A percentile compares a stretch with the other conserved stretches of the same genome.
Evolutionary conservation across 805 yeast genomes (phyloP).

Genomic region (Saturnispora diversa): DNA sequence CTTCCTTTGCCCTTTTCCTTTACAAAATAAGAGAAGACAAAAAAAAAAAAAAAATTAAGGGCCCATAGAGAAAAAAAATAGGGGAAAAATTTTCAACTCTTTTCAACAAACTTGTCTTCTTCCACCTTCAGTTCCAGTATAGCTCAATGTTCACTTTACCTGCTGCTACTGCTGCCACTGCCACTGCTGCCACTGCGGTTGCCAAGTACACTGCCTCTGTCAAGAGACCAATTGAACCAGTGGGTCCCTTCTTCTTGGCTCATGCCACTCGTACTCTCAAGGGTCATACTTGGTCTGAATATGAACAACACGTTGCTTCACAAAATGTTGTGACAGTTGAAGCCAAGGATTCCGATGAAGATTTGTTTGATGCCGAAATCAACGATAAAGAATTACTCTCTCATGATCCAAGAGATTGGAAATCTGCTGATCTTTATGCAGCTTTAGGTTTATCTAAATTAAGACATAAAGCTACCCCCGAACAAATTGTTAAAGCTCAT

Average conservation of each 20-base stretch:
- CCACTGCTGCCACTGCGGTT: conserved; percentile 33
- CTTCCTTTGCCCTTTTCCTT: not conserved
- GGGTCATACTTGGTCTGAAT: conserved; percentile 98
- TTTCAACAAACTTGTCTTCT: not conserved
- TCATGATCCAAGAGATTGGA: conserved; percentile 98
- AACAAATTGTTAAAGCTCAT: conserved; percentile 92
- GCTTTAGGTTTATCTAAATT: conserved; percentile 89
- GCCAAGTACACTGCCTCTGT: conserved; percentile 49
- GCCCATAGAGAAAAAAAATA: no score
- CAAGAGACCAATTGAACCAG: conserved; percentile 89
- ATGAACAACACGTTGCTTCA: conserved; percentile 87
- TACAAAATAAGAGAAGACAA: not conserved
- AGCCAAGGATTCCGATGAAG: conserved; percentile 51
- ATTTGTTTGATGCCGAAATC: conserved; percentile 56
- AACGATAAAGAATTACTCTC: conserved; percentile 60
- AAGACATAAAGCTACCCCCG: conserved; percentile 86
- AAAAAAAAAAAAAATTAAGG: no score
- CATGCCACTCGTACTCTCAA: conserved; percentile 93
- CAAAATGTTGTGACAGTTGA: conserved; percentile 70
- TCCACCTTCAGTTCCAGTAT: not conserved
- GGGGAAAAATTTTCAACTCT: not conserved
- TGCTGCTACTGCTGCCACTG: conserved; percentile 41
- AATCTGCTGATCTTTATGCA: conserved; percentile 89
- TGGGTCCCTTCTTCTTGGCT: conserved; percentile 90
- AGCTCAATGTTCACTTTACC: conserved; percentile 48